Conservation (phyloP, 352 stramenopile genomes). For the Pythium oligandrum region DNA sequence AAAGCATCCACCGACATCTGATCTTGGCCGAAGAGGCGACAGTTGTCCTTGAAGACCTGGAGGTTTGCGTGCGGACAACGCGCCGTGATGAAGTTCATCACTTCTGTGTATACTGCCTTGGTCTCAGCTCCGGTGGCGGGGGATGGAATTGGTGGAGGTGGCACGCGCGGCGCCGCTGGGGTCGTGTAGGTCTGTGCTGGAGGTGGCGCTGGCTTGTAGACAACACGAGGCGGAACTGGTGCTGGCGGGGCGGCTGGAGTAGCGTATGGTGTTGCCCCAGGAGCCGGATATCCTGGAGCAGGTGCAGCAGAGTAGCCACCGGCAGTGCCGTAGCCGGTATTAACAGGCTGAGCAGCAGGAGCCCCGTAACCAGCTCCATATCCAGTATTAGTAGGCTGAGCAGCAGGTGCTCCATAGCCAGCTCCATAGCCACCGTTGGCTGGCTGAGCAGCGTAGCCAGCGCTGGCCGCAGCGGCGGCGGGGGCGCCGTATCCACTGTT, state of each 20-base stretch:
- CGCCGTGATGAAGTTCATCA: conserved; percentile 72
- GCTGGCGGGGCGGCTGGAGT: conserved; percentile 12
- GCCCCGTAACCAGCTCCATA: too few relatives aligned
- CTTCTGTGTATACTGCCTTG: conserved; percentile 78
- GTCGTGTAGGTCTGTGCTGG: background rate
- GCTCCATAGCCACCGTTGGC: conserved; percentile 7
- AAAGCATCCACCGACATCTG: conserved; percentile 80
- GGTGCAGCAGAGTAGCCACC: conserved; percentile 8
- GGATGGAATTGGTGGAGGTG: conserved; percentile 39
- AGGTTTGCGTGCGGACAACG: conserved; percentile 81
- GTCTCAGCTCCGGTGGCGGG: conserved; percentile 59
- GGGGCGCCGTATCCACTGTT: conserved; percentile 5
- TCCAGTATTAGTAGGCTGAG: too few relatives aligned
- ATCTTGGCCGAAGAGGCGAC: conserved; percentile 80
- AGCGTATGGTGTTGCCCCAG: conserved; percentile 2
- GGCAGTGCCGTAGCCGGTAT: background rate
- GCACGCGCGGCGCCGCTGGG: conserved; percentile 27
- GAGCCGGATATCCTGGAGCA: conserved; percentile 1
- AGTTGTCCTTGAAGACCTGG: conserved; percentile 87
- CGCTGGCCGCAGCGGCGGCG: too few relatives aligned
- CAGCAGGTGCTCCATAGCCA: conserved; percentile 15
- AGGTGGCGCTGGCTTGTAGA: conserved; percentile 25
- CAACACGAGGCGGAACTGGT: conserved; percentile 12
- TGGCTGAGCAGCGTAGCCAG: conserved; percentile 7
- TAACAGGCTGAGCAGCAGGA: too few relatives aligned